Percentiles rank a stretch among this genome's conserved stretches.
These are phyloP conservation scores for Neurospora tetrasperma DNA, from an alignment of 495 filamentous ascomycete species.

Conservation along the genomic window DNA sequence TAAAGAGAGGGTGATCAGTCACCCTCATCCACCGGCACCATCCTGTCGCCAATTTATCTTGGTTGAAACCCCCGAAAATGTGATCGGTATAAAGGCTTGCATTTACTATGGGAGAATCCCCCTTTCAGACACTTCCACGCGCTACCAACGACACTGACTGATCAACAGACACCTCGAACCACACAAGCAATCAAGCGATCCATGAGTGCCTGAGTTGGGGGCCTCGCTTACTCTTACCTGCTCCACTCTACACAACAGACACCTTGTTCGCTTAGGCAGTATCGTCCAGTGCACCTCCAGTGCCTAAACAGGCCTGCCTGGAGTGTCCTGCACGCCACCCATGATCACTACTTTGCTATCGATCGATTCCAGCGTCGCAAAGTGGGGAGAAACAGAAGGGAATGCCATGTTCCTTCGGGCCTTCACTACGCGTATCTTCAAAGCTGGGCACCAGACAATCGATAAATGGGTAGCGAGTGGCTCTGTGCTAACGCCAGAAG, in stretches of 20 bases:
- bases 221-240: not conserved
- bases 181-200: not conserved
- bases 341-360: not conserved
- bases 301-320: not conserved
- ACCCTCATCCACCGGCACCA: conserved; percentile 3
- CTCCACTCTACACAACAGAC: not conserved
- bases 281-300: not conserved
- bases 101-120: not conserved
- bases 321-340: not conserved
- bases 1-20: not conserved
- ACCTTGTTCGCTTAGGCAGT: not conserved
- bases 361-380: not conserved
- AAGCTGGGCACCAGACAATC: not conserved
- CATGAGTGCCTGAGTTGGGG: not conserved
- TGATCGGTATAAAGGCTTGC: not conserved
- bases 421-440: not conserved
- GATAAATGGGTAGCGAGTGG: not conserved
- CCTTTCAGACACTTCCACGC: not conserved
- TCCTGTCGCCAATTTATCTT: not conserved
- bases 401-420: not conserved
- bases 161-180: not conserved
- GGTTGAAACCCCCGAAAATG: not conserved
- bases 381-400: not conserved
- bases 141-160: not conserved
- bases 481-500: not conserved